phyloP scores from a whole-genome alignment of 2,329 filamentous ascomycete genomes.

The Alternaria gansuensis region DNA sequence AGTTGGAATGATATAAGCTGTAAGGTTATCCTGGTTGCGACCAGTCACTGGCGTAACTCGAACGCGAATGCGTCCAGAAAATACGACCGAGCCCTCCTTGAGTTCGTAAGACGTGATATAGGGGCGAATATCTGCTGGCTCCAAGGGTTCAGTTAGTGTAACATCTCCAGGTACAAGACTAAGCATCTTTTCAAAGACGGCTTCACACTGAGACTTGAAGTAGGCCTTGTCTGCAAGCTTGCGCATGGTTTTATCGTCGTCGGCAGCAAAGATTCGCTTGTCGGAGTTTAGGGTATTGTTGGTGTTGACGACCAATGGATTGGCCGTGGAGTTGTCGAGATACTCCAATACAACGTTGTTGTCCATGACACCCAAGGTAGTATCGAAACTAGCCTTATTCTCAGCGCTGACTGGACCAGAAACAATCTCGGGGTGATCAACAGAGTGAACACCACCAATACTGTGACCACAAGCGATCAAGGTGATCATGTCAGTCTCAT shows the following conservation, averaged over 20 bases:
- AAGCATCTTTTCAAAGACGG: conserved; percentile 33
- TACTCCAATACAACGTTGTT: conserved; percentile 47
- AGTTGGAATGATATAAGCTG: conserved; percentile 11
- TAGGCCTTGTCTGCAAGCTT: conserved; percentile 33
- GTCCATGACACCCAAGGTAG: conserved; percentile 38
- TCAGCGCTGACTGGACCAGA: conserved; percentile 29
- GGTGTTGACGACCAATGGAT: conserved; percentile 37
- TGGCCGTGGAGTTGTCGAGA: conserved; percentile 40
- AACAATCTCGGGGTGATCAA: conserved; percentile 46
- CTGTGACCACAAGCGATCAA: conserved; percentile 51
- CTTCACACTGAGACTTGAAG: conserved; percentile 32
- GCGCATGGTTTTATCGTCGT: conserved; percentile 46
- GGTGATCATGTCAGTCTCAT: conserved; percentile 36
- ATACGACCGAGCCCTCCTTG: conserved; percentile 24
- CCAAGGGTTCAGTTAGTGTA: conserved; percentile 30
- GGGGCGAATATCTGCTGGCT: conserved; percentile 29
- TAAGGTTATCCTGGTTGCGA: conserved; percentile 10
- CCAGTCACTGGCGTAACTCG: conserved; percentile 20
- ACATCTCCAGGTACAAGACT: conserved; percentile 34
- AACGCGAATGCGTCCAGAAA: conserved; percentile 32
- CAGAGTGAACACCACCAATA: conserved; percentile 48
- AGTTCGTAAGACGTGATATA: conserved; percentile 27
- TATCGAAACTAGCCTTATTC: conserved; percentile 40
- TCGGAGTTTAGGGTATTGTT: conserved; percentile 48
- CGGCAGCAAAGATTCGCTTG: conserved; percentile 43